Evolutionary conservation across 306 rosid genomes (phyloP), one percentile per base, ranked within the genome.

Genomic region (Dalbergia cochinchinensis): DNA sequence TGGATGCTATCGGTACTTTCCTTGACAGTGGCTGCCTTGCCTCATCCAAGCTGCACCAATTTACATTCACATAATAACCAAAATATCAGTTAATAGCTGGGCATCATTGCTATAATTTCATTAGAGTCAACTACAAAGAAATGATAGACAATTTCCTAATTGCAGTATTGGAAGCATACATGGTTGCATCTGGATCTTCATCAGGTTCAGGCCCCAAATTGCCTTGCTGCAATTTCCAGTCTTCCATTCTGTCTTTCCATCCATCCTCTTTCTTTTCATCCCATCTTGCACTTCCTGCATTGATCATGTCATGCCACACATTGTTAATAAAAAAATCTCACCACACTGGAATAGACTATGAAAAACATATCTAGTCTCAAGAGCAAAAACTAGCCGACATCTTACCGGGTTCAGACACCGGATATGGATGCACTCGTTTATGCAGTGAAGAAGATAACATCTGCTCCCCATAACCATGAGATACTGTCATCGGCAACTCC

Each of bases 201-300:
- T 92, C 97, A 35, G 81, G 88, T 70, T 94, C 97, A 77, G 90
- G 89, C 50, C 97, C 99, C 71, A 94, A 83, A 74, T 91, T 92
- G 64, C 99, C 97, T 82, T 92, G 99, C 86, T 91, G 98, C 77
- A 91, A 51, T 83, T 92, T 94, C 99, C 97, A 94, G 44, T 94
- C 99, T 76, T 92, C 97, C 90, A 85, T 84, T 85, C 95, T 90
- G 11, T 94, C 99, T 67, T 80, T 80, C 78, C 85, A 83, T 7
- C 87, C 87, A 33, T 83, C 31, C 31, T 26, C 87, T 69, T 78
- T 80, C 92, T 76, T 90, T 66, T 92, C 98, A 73, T 94, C 97
- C 92, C 94, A 90, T 85, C 83, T 84, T 74, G 63, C 94, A 83
- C 89, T 91, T 76, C 98, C 97, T 94, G 86, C 59, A 62, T 83